Evolutionary conservation across 495 filamentous ascomycete genomes (phyloP).

Genomic region (Cudoniella acicularis): DNA sequence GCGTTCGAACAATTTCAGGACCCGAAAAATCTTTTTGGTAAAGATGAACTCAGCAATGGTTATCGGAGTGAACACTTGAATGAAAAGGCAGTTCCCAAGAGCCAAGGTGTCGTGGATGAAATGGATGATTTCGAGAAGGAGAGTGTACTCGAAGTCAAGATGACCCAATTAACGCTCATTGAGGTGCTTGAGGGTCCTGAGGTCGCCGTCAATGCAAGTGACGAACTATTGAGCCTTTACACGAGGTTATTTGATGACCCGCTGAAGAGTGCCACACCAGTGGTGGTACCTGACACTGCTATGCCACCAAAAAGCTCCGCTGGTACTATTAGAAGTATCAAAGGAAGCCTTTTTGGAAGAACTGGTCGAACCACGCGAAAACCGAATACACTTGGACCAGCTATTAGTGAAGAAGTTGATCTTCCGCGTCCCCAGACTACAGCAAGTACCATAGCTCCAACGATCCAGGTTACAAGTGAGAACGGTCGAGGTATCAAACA

Average conservation of each 20-base stretch:
- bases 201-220: conserved; percentile 76
- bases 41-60: conserved; percentile 27
- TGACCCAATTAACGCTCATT: conserved; percentile 83
- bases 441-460: conserved; percentile 36
- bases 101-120: conserved; percentile 59
- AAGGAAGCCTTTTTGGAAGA: conserved; percentile 70
- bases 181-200: conserved; percentile 80
- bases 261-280: conserved; percentile 20
- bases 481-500: conserved; percentile 20
- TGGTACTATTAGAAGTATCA: conserved; percentile 67
- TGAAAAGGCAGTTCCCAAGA: conserved; percentile 30
- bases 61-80: conserved; percentile 54
- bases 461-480: conserved; percentile 48
- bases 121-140: conserved; percentile 78
- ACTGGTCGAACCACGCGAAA: conserved; percentile 32
- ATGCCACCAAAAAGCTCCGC: conserved; percentile 64
- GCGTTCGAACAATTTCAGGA: conserved; percentile 83
- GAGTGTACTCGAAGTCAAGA: conserved; percentile 81
- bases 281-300: conserved; percentile 17
- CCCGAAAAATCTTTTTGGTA: conserved; percentile 53
- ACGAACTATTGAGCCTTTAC: conserved; percentile 80
- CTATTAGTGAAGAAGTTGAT: conserved; percentile 28
- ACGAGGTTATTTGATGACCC: conserved; percentile 66
- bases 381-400: conserved; percentile 29
- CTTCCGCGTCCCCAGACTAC: conserved; percentile 40